Base-by-base conservation (phyloP, 805 yeast species). In the Kodamaea kaohsiungensis region DNA sequence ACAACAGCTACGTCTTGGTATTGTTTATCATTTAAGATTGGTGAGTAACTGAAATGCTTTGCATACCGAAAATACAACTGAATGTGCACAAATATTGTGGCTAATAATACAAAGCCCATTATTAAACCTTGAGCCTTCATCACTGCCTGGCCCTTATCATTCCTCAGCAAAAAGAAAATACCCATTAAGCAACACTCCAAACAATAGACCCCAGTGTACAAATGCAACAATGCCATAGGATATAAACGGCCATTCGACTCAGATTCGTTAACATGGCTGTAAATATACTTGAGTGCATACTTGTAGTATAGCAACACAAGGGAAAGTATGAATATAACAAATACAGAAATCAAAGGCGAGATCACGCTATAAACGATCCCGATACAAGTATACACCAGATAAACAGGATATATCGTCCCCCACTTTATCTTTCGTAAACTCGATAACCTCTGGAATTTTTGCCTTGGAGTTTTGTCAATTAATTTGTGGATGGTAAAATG, bases 141-240 rank as follows among this genome's bases (percentile, higher is more conserved):
- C 43, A 67, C 75, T 55, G 70, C 78, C 51, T 62, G 65, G 37
- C 76, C 84, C 5, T 70, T 51, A n/a, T 72, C 71, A 61, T 85
- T 78, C 52, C 76, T 74, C 57, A 86, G 86, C 13, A 88, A 68
- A 43, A 89, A 80, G 60, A 89, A 86, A 8, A 90, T 71, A 0
- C 97, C 98, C 43, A 89, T 78, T 61, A 91, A 69, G 57, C 92
- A 88, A 38, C 87, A 74, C 63, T 91, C 96, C 63, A 89, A 75
- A 62, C 91, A 89, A 66, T 91, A 91, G 1, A 91, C 71, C 0
- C 98, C 98, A 0, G 88, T 77, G 62, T 88, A 90, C 45, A 91
- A 68, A 54, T 90, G 96, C 54, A 87, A 77, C 16, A 91, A 68
- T 0, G 96, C 96, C 2, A 76, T 75, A 1, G 95, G 89, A 66